Percentiles rank a stretch among this genome's conserved stretches.
Evolutionary conservation across 441 rosid species (phyloP).

Genomic region (Isatis lusitanica): DNA sequence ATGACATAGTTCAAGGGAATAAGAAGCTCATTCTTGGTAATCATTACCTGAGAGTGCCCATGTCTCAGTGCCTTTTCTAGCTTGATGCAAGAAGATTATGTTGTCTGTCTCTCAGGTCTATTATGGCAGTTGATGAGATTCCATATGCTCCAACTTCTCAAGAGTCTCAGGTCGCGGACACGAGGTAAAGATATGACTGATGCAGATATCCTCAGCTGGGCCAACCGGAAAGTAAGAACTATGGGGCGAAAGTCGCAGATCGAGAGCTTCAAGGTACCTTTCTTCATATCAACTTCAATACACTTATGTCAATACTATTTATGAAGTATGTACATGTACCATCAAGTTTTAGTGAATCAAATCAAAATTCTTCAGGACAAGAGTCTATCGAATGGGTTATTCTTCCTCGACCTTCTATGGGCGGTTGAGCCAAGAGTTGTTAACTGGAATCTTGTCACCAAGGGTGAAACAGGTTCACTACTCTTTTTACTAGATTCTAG

Average conservation of each 20-base stretch:
- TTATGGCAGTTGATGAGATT: conserved; percentile 95
- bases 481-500: background rate
- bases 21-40: conserved; percentile 78
- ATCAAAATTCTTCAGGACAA: conserved; percentile 59
- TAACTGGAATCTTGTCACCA: conserved; percentile 91
- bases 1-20: conserved; percentile 72
- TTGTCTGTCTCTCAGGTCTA: conserved; percentile 59
- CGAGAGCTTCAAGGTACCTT: conserved; percentile 76
- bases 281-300: conserved; percentile 3
- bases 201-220: conserved; percentile 85
- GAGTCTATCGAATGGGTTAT: conserved; percentile 69
- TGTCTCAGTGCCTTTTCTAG: background rate
- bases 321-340: background rate
- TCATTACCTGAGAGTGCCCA: background rate
- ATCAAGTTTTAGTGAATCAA: conserved; percentile 1
- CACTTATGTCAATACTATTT: background rate
- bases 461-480: conserved; percentile 69
- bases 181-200: conserved; percentile 83
- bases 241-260: conserved; percentile 63
- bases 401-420: conserved; percentile 86
- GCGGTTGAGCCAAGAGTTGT: conserved; percentile 90
- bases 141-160: conserved; percentile 85
- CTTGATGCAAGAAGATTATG: conserved; percentile 6
- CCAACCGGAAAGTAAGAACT: conserved; percentile 64
- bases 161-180: conserved; percentile 73